These are phyloP conservation scores for Huntiella omanensis DNA, from an alignment of 2,329 filamentous ascomycete species.

Conservation along the genomic window DNA sequence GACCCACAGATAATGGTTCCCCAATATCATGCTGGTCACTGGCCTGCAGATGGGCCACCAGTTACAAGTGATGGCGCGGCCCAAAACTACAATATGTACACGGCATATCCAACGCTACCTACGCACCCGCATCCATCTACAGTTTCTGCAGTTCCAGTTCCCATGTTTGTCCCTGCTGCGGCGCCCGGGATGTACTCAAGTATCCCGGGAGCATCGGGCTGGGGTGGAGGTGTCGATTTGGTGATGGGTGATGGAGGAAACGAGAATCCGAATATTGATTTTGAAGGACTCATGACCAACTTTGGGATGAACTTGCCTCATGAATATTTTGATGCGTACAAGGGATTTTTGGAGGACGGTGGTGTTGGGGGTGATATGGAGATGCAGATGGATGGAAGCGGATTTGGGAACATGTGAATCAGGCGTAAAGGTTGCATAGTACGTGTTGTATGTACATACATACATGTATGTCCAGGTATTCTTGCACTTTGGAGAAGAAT, in stretches of 20 bases:
- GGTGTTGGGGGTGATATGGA: slow-evolving; percentile 1
- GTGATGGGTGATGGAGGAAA: slow-evolving; percentile 1
- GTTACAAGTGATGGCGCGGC: not conserved
- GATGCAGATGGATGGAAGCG: not conserved
- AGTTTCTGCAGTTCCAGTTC: not conserved
- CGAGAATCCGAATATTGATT: slow-evolving; percentile 10
- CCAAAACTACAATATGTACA: too few species aligned
- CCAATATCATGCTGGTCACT: not conserved
- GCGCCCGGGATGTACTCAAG: too few species aligned
- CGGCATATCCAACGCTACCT: too few species aligned
- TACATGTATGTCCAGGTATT: too few species aligned
- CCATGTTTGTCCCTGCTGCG: not conserved
- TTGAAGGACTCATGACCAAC: slow-evolving; percentile 12
- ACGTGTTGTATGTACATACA: too few species aligned
- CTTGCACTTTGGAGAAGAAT: too few species aligned
- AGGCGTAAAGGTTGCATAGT: not conserved
- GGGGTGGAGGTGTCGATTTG: slow-evolving; percentile 1
- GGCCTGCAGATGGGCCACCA: not conserved
- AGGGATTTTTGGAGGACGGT: slow-evolving; percentile 1
- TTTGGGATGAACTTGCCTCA: slow-evolving; percentile 11
- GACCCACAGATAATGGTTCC: too few species aligned
- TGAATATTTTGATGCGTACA: slow-evolving; percentile 9
- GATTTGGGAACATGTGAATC: not conserved
- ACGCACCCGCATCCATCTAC: too few species aligned
- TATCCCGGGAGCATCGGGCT: not conserved